These are phyloP conservation scores for Polytolypa hystricis DNA, from an alignment of 2,329 filamentous ascomycete species.

Conservation along the genomic window DNA sequence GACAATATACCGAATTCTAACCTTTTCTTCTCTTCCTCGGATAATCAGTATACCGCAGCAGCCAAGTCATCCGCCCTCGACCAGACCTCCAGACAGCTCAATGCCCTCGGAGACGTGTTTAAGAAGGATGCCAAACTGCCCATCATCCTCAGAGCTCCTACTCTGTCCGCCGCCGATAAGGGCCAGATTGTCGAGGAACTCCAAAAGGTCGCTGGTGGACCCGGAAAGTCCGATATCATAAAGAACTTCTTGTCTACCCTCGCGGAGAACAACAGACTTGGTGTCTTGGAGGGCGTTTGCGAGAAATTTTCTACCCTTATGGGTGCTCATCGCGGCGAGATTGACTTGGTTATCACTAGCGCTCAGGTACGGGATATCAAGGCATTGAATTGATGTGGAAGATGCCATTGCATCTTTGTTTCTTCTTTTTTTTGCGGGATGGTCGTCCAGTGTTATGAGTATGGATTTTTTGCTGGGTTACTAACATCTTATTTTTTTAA, in stretches of 20 bases:
- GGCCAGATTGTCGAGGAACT: conserved; percentile 75
- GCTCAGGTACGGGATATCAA: conserved; percentile 56
- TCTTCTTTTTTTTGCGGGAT: too few relatives aligned
- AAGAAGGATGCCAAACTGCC: conserved; percentile 74
- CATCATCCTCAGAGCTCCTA: conserved; percentile 66
- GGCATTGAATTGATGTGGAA: background rate
- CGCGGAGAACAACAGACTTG: conserved; percentile 92
- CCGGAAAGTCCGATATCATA: conserved; percentile 64
- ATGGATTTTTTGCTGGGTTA: background rate
- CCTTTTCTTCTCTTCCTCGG: background rate
- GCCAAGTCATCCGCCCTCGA: conserved; percentile 81
- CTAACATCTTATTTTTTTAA: conserved; percentile 2
- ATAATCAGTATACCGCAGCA: conserved; percentile 78
- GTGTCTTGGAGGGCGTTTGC: conserved; percentile 67
- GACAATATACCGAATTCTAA: conserved; percentile 4
- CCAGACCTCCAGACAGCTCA: conserved; percentile 68
- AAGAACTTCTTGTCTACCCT: conserved; percentile 89
- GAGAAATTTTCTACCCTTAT: conserved; percentile 83
- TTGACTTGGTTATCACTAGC: conserved; percentile 84
- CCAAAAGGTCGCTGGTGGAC: conserved; percentile 62
- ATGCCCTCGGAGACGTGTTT: conserved; percentile 58
- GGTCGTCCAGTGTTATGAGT: background rate
- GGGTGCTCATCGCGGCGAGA: conserved; percentile 79
- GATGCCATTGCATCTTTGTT: background rate
- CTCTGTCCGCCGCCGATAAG: conserved; percentile 71